Evolutionary conservation across 1,284 basidiomycete species (phyloP).

Genomic region (Irpex lacteus): DNA sequence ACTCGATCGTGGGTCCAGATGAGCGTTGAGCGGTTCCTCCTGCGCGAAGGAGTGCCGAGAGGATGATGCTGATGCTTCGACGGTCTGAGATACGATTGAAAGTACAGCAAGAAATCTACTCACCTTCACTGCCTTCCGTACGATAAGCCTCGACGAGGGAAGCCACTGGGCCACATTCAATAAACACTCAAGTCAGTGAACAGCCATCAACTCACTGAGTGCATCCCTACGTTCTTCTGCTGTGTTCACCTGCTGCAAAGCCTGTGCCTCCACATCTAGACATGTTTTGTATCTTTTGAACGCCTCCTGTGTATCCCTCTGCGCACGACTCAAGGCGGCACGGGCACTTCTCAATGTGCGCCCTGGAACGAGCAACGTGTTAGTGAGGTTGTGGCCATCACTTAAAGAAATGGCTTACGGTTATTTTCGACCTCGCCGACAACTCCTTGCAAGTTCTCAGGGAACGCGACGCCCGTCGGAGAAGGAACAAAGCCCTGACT

Average conservation of each 20-base stretch:
- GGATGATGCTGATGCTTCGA: conserved; percentile 11
- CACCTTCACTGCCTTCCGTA: conserved; percentile 15
- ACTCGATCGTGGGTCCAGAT: conserved; percentile 8
- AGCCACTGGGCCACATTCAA: conserved; percentile 21
- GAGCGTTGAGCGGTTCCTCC: neutral
- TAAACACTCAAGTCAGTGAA: neutral
- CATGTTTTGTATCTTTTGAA: conserved; percentile 67
- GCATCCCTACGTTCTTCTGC: conserved; percentile 70
- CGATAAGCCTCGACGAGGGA: conserved; percentile 20
- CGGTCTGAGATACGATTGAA: neutral
- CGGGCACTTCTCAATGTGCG: conserved; percentile 40
- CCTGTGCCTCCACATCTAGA: conserved; percentile 63
- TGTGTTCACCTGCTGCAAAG: conserved; percentile 56
- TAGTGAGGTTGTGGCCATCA: neutral
- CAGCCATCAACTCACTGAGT: conserved; percentile 45
- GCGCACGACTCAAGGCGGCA: conserved; percentile 46
- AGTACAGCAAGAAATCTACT: neutral
- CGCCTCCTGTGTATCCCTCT: conserved; percentile 69
- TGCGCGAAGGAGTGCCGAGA: conserved; percentile 10
- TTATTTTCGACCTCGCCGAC: conserved; percentile 25
- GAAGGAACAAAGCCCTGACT: conserved; percentile 8
- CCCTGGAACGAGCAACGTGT: conserved; percentile 23
- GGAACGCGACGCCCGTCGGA: conserved; percentile 16
- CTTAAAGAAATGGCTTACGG: conserved; percentile 15
- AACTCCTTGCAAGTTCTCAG: conserved; percentile 18